Percentiles rank a stretch among this genome's conserved stretches.
Conservation (phyloP, 2,329 filamentous ascomycete species). For the Botrytis fabae region DNA sequence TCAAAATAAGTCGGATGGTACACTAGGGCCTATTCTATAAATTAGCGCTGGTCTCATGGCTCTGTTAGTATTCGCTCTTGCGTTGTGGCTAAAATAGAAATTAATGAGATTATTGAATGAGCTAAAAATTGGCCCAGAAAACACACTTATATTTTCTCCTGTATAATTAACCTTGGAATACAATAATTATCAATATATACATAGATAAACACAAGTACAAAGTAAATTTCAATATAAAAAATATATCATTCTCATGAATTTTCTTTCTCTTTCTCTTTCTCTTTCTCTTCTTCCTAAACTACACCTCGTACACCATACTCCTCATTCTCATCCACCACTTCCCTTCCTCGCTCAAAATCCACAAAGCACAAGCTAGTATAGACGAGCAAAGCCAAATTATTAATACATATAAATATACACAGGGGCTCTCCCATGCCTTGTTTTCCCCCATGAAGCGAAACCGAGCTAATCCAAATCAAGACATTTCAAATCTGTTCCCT, state of each 20-base stretch:
- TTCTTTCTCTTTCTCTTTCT: no score
- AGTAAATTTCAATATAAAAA: not conserved
- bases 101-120: no score
- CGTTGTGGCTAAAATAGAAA: no score
- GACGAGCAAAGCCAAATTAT: not conserved
- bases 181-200: not conserved
- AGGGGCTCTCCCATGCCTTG: not conserved
- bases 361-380: not conserved
- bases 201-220: not conserved
- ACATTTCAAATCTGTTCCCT: not conserved
- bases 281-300: not conserved
- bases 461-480: not conserved
- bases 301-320: not conserved
- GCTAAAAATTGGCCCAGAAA: no score
- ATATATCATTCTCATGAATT: not conserved
- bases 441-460: not conserved
- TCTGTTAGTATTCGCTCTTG: no score
- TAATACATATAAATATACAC: conserved; percentile 2
- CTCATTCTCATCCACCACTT: not conserved
- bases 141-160: not conserved
- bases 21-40: not conserved
- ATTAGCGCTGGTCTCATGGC: not conserved
- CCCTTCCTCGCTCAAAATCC: not conserved
- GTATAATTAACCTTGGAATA: accelerated
- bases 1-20: no score